These are phyloP conservation scores for Talaromyces pinophilus DNA, from an alignment of 2,329 filamentous ascomycete species.

Conservation along the genomic window DNA sequence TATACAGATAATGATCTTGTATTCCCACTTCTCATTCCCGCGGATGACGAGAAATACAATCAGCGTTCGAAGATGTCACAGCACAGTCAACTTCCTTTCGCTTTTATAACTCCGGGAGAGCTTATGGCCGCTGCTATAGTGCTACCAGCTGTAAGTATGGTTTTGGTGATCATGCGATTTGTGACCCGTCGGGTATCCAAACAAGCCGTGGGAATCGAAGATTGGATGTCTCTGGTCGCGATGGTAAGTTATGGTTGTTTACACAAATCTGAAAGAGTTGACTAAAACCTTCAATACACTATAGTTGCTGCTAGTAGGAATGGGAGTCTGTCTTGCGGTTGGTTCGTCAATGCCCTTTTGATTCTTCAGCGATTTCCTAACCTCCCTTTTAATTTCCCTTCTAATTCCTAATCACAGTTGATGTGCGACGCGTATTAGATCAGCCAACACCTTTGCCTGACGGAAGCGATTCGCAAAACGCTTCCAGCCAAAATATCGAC, in stretches of 20 bases:
- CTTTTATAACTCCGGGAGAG: background rate
- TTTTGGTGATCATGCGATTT: background rate
- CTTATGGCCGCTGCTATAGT: background rate
- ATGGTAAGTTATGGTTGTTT: background rate
- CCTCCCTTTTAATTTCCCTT: background rate
- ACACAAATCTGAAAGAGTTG: background rate
- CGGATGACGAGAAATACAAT: background rate
- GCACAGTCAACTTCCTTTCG: background rate
- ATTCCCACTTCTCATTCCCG: background rate
- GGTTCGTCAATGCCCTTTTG: background rate
- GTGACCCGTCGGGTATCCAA: background rate
- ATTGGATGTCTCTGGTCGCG: background rate
- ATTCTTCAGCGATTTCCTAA: background rate
- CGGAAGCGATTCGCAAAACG: background rate
- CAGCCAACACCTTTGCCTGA: background rate
- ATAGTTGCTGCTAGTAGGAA: background rate
- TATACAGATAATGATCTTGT: background rate
- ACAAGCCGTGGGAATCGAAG: background rate
- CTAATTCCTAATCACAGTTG: background rate
- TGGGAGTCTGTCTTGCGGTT: background rate
- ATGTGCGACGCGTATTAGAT: background rate
- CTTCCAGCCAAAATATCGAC: background rate
- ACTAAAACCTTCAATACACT: too few species aligned
- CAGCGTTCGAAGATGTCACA: background rate
- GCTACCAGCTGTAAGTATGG: background rate